Evolutionary conservation across 129 eudicot species (phyloP).

Genomic region (Flaveria robusta): DNA sequence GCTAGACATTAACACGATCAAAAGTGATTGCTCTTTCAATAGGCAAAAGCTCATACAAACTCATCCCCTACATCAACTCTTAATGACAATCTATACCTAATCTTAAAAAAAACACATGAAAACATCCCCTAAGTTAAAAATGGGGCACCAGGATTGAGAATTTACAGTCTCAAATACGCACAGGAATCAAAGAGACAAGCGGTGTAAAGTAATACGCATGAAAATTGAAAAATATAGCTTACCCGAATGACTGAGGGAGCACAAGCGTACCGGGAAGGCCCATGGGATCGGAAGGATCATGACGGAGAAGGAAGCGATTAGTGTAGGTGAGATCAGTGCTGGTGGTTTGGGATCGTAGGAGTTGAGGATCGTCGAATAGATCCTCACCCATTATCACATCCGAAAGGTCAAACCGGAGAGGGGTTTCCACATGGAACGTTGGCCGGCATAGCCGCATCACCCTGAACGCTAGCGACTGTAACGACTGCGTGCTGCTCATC

Average conservation of each 20-base stretch:
- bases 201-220: no score
- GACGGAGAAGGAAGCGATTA: slow-evolving; percentile 60
- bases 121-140: background rate
- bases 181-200: no score
- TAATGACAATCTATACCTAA: background rate
- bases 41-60: background rate
- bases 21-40: background rate
- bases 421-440: slow-evolving; percentile 72
- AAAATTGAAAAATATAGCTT: no score
- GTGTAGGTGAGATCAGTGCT: slow-evolving; percentile 63
- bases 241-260: slow-evolving; percentile 97
- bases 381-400: slow-evolving; percentile 92
- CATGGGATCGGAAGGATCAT: slow-evolving; percentile 65
- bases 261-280: slow-evolving; percentile 92
- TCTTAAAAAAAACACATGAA: background rate
- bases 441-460: slow-evolving; percentile 97
- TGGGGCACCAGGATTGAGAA: background rate
- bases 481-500: slow-evolving; percentile 50
- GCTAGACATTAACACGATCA: background rate
- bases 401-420: slow-evolving; percentile 75
- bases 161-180: background rate
- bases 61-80: background rate
- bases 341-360: slow-evolving; percentile 50
- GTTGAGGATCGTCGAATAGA: slow-evolving; percentile 63
- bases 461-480: slow-evolving; percentile 90